Evolutionary conservation across 2,329 filamentous ascomycete genomes (phyloP), one percentile per base, ranked within the genome.

Genomic region (Apiospora hydei): DNA sequence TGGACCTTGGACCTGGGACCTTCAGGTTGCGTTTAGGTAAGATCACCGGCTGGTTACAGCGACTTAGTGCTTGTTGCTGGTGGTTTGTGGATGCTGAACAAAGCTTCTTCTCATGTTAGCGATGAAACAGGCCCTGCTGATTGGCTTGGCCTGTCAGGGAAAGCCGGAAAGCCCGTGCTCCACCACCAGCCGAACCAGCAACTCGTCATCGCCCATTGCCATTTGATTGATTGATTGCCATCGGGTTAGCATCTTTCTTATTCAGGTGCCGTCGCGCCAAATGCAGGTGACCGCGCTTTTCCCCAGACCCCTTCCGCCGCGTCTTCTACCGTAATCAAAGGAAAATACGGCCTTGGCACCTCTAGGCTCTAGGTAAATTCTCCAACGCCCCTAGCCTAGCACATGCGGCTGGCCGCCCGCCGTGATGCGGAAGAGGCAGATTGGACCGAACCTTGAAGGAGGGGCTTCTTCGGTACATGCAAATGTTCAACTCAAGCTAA

Each of bases 31-130:
- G 7, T 8, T 38, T 38, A 38, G 13, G 26, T 57, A 30, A 57
- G 51, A 57, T 57, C 51, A 14, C 51, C 51, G 26, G 51, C 24
- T 18, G 51, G 51, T 57, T 57, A 57, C 51, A 57, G n/a, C 26
- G 30, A 57, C 24, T 24, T 53, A 11, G 24, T 53, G 49, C 43
- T 46, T 18, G 44, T 21, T 49, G 5, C 46, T n/a, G 3, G 26
- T 34, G 7, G 47, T 8, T 34, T 34, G 53, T 64, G 30, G 57
- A 41, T 64, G 18, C 16, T 64, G 57, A 64, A 64, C 57, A 64
- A 64, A 64, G 57, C 57, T 64, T 64, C 57, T n/a, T 38, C 18
- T 4, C 13, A 30, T 64, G 30, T 64, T 64, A 38, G 13, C 41
- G 41, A 43, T 43, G 41, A 43, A 43, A 64, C 57, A 64, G 18